Conservation (phyloP, 2,329 filamentous ascomycete species). For the Aspergillus fijiensis region DNA sequence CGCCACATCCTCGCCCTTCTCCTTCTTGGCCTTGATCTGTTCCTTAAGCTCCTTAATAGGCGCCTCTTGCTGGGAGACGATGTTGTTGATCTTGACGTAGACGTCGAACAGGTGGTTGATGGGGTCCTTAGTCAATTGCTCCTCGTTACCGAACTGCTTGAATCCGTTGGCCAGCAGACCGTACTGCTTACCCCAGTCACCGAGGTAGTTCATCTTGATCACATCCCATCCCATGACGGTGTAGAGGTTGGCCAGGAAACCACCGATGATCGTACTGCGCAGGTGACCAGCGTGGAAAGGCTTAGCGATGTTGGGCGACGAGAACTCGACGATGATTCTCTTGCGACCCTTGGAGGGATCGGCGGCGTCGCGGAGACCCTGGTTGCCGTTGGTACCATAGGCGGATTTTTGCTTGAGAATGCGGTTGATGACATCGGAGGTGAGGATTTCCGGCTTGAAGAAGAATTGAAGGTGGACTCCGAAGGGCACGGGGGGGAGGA, state of each 20-base stretch:
- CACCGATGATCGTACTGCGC: slow-evolving; percentile 66
- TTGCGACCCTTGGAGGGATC: slow-evolving; percentile 58
- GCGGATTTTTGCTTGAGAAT: slow-evolving; percentile 56
- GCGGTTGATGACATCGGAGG: slow-evolving; percentile 57
- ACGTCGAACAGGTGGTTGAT: slow-evolving; percentile 67
- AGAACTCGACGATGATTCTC: slow-evolving; percentile 65
- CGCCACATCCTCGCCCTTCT: slow-evolving; percentile 50
- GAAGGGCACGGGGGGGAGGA: slow-evolving; percentile 55
- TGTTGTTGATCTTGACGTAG: slow-evolving; percentile 63
- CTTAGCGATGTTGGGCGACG: slow-evolving; percentile 67
- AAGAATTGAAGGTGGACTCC: slow-evolving; percentile 66
- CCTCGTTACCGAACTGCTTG: slow-evolving; percentile 61
- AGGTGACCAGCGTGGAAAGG: slow-evolving; percentile 66
- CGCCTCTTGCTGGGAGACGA: slow-evolving; percentile 57
- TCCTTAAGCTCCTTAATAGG: slow-evolving; percentile 57
- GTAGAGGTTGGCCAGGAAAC: slow-evolving; percentile 63
- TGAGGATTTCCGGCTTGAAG: slow-evolving; percentile 60
- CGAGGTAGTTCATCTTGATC: slow-evolving; percentile 64
- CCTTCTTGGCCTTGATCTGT: slow-evolving; percentile 48
- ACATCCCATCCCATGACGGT: slow-evolving; percentile 63
- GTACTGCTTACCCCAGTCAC: slow-evolving; percentile 69
- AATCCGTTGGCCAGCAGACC: slow-evolving; percentile 64
- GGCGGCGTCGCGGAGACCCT: slow-evolving; percentile 59
- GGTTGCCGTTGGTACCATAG: slow-evolving; percentile 61
- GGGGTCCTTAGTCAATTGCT: slow-evolving; percentile 59